Base-by-base conservation (phyloP, 2,329 filamentous ascomycete species). In the Chalaropsis ovoidea region DNA sequence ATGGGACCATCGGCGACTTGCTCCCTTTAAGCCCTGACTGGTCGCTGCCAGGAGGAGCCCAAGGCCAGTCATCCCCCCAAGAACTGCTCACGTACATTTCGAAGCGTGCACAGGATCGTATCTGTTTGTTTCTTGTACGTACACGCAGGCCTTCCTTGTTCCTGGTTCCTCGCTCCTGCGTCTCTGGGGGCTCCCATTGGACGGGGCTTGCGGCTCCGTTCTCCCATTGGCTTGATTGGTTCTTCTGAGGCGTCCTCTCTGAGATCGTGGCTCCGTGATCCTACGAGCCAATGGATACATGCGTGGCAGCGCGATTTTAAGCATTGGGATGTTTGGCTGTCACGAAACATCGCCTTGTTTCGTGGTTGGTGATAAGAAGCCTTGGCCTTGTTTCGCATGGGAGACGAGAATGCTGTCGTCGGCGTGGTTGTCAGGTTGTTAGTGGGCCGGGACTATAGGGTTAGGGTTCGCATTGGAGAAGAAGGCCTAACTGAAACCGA, bases 341-440 rank as follows among this genome's bases (percentile, higher is more conserved):
- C 60, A 61, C 60, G 42, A 42, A 42, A 61, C 39, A 22, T 45
- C 24, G 60, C 35, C 24, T 19, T 61, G 60, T 42, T 45, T 58
- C 54, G 54, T 19, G 27, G 27, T 15, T 35, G 7, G 24, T 56
- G 52, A 56, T 56, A 10, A 35, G 52, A 8, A n/a, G 52, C 17
- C 27, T 39, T 58, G 54, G 54, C 54, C 11, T 5, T 7, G 27
- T 58, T 58, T 58, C 31, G n/a, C 22, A 27, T 15, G 22, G 15
- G 27, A 35, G 54, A 58, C 43, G 4, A 47, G 43, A 39, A 27
- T 27, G 47, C 47, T 27, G 8, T 4, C 11, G 22, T 22, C 6
- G 11, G 45, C 45, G 2, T 49, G n/a, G 4, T 19, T 52, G 47
- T 24, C 47, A 52, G n/a, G 47, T 15, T 13, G 24, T 3, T 24